Conservation (phyloP, 176 grass and related monocot species). For the Thinopyrum elongatum region DNA sequence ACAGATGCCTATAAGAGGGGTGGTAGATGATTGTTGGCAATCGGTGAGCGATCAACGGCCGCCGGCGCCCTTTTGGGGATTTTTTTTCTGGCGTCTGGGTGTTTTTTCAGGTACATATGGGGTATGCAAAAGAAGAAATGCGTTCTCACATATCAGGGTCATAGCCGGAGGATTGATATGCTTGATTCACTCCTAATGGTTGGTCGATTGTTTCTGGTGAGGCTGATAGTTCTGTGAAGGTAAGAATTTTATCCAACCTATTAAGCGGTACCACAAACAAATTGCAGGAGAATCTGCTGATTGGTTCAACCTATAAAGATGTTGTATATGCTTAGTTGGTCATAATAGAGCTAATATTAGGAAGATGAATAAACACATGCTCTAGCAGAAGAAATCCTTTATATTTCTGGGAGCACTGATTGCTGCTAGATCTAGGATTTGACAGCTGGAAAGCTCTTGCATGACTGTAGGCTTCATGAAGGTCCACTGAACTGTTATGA, state of each 20-base stretch:
- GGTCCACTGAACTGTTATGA: conserved; percentile 86
- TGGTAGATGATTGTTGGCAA: no score
- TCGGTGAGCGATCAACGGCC: background rate
- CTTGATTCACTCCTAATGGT: conserved; percentile 85
- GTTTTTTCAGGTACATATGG: conserved; percentile 76
- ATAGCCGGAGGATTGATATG: conserved; percentile 62
- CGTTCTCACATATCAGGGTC: conserved; percentile 92
- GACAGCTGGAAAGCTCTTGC: conserved; percentile 75
- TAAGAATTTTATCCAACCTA: conserved; percentile 24
- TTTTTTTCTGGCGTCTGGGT: conserved; percentile 78
- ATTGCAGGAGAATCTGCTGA: background rate
- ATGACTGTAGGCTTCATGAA: conserved; percentile 74
- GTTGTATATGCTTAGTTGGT: background rate
- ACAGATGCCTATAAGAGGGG: no score
- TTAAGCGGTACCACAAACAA: background rate
- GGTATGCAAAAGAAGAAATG: conserved; percentile 79
- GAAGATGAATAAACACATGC: conserved; percentile 4
- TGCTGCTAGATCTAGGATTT: conserved; percentile 81
- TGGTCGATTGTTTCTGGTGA: conserved; percentile 87
- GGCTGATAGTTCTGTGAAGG: conserved; percentile 71
- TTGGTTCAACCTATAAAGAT: background rate
- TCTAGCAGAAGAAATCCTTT: background rate
- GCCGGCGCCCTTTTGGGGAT: conserved; percentile 62
- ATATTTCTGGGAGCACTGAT: conserved; percentile 11
- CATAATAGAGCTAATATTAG: background rate